Evolutionary conservation across 257 asterid genomes (phyloP).

Genomic region (Galeopsis tetrahit): DNA sequence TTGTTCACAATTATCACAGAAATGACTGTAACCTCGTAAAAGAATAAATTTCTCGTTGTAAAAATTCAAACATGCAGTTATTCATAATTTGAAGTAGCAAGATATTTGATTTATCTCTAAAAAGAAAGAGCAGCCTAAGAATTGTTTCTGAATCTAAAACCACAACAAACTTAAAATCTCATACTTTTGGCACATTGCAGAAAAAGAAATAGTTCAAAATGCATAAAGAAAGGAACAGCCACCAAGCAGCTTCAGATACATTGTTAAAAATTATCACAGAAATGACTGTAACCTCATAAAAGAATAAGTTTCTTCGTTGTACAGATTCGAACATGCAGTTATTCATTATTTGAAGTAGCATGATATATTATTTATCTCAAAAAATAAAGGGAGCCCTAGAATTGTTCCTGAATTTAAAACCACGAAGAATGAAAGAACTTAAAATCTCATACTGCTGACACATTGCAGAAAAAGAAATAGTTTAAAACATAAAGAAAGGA

Average conservation of each 20-base stretch:
- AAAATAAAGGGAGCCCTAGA: neutral
- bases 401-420: neutral
- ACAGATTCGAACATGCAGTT: constrained; percentile 13
- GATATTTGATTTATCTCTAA: neutral
- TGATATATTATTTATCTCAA: neutral
- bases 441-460: neutral
- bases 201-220: neutral
- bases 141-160: neutral
- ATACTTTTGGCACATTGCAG: constrained; percentile 1
- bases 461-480: neutral
- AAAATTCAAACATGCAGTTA: constrained; percentile 11
- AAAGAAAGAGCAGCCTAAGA: neutral
- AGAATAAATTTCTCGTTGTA: neutral
- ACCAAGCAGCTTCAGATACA: no score
- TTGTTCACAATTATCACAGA: neutral
- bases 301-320: neutral
- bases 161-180: neutral
- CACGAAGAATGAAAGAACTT: neutral
- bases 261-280: no score
- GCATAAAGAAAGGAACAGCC: neutral
- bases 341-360: neutral
- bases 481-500: constrained; percentile 7
- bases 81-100: neutral
- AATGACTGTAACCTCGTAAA: constrained; percentile 1
- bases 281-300: neutral